A percentile compares a stretch with the other conserved stretches of the same genome.
phyloP scores from a whole-genome alignment of 1,284 basidiomycete genomes.

The Boletus smithii region DNA sequence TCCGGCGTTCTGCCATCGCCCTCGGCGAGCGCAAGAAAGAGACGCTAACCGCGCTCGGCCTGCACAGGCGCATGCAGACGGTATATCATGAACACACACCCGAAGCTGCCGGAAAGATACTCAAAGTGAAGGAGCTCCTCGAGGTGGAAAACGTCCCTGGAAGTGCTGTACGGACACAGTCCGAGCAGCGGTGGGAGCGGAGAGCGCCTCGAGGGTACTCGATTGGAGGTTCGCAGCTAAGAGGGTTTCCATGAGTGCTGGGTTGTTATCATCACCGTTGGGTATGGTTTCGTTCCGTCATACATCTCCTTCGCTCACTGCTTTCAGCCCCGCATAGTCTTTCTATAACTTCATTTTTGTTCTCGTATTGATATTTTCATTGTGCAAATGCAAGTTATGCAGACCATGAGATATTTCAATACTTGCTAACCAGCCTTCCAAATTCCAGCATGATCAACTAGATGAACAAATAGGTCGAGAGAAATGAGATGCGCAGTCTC shows the following conservation, averaged over 20 bases:
- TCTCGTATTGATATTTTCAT: not conserved
- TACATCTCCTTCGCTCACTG: not conserved
- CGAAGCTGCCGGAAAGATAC: conserved; percentile 77
- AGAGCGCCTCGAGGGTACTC: conserved; percentile 63
- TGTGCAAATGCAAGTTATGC: not conserved
- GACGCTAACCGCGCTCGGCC: conserved; percentile 72
- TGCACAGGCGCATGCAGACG: conserved; percentile 77
- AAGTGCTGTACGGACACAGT: conserved; percentile 59
- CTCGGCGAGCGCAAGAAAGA: conserved; percentile 69
- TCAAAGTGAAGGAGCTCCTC: conserved; percentile 83
- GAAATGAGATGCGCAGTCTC: no score
- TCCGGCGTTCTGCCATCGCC: conserved; percentile 78
- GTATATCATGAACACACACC: conserved; percentile 74
- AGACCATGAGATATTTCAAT: no score
- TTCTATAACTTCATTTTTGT: no score
- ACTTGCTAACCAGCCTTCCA: not conserved
- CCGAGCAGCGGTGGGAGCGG: conserved; percentile 61
- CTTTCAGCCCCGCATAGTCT: not conserved
- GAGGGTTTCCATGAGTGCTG: conserved; percentile 20
- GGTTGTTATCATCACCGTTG: not conserved
- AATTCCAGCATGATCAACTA: not conserved
- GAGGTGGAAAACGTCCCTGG: conserved; percentile 78
- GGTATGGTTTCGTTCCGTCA: conserved; percentile 6
- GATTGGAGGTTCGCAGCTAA: conserved; percentile 36
- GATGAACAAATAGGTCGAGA: no score